phyloP scores from a whole-genome alignment of 108 stramenopile genomes.

The Cyclotella atomus region DNA sequence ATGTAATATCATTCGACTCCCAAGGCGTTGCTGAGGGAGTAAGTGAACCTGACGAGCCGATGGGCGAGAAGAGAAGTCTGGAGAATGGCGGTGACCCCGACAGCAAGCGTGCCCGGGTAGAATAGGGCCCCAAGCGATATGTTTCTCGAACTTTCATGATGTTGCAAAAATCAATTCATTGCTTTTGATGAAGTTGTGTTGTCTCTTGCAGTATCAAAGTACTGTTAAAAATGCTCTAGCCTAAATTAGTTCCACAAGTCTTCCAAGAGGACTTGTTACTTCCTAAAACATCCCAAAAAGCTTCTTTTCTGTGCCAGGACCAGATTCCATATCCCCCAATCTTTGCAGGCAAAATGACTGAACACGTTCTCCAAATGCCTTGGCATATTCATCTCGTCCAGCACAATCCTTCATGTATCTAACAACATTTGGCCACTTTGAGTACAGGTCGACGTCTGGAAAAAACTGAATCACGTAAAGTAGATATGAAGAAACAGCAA shows the following conservation, averaged over 20 bases:
- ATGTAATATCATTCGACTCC: no score
- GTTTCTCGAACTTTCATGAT: background rate
- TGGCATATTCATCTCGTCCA: conserved; percentile 63
- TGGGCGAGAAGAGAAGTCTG: background rate
- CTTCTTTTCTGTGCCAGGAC: conserved; percentile 39
- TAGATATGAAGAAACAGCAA: conserved; percentile 84
- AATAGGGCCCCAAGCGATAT: background rate
- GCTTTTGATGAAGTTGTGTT: background rate
- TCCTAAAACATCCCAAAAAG: conserved; percentile 82
- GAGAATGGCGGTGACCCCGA: background rate
- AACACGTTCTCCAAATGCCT: conserved; percentile 76
- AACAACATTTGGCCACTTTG: conserved; percentile 74
- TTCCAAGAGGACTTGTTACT: background rate
- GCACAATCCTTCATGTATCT: conserved; percentile 85
- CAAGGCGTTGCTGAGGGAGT: background rate
- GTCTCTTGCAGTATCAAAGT: background rate
- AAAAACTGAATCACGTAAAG: conserved; percentile 90
- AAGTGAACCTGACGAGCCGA: background rate
- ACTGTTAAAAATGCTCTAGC: background rate
- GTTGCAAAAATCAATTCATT: conserved; percentile 5
- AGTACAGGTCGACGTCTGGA: conserved; percentile 60
- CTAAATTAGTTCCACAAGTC: background rate
- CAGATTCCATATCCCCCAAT: conserved; percentile 53
- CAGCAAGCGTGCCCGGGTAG: background rate
- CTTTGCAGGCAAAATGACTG: conserved; percentile 57